phyloP scores from a whole-genome alignment of 805 yeast species.

The Starmerella stellata region DNA sequence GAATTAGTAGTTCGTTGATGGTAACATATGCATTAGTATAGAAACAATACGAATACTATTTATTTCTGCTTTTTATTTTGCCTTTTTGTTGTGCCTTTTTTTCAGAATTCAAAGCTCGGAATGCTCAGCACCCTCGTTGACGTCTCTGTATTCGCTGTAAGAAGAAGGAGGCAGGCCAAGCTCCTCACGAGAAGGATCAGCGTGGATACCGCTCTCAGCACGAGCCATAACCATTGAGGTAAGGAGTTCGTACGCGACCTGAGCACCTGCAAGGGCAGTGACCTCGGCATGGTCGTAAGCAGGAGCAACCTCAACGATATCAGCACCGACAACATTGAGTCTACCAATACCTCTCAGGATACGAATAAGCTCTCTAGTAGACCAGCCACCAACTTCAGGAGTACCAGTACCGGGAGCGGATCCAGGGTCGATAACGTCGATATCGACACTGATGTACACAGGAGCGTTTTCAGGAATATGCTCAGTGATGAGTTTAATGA shows the following conservation, averaged over 20 bases:
- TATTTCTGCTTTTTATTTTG: no score
- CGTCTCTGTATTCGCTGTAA: conserved; percentile 2
- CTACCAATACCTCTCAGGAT: conserved; percentile 43
- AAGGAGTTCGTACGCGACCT: conserved; percentile 46
- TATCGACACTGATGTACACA: conserved; percentile 62
- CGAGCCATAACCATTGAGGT: conserved; percentile 52
- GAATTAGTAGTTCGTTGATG: no score
- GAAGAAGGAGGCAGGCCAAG: conserved; percentile 9
- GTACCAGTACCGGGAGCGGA: conserved; percentile 69
- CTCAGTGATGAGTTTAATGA: conserved; percentile 34
- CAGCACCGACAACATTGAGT: conserved; percentile 51
- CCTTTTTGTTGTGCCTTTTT: no score
- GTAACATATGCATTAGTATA: no score
- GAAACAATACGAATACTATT: no score
- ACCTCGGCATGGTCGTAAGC: conserved; percentile 44
- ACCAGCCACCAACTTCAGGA: conserved; percentile 58
- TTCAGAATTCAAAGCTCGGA: neutral
- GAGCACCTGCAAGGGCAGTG: conserved; percentile 49
- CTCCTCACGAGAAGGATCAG: conserved; percentile 18
- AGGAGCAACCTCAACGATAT: conserved; percentile 57
- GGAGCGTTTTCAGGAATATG: conserved; percentile 44
- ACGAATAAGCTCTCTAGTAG: conserved; percentile 43
- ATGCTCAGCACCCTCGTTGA: conserved; percentile 1
- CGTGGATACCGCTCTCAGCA: conserved; percentile 1
- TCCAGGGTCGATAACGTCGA: conserved; percentile 54